phyloP scores from a whole-genome alignment of 495 filamentous ascomycete genomes.

The Annulohypoxylon bovei region DNA sequence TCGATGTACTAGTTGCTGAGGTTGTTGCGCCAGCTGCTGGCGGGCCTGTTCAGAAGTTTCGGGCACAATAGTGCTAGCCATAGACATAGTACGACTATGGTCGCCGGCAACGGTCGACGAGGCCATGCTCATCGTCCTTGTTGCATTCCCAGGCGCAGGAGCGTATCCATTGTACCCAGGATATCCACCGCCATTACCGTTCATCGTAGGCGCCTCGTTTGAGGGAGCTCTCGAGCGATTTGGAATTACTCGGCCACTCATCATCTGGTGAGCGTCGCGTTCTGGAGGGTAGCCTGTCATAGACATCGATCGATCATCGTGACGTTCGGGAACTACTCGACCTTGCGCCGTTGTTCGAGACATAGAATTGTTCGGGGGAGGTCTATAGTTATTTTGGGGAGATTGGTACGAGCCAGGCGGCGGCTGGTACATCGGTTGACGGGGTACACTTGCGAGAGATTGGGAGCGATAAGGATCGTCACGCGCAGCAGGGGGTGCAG shows the following conservation, averaged over 20 bases:
- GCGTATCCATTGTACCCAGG: conserved; percentile 41
- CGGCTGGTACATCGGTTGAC: conserved; percentile 71
- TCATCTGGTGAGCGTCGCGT: conserved; percentile 83
- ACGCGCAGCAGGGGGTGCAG: conserved; percentile 78
- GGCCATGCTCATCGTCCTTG: conserved; percentile 63
- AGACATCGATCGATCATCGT: conserved; percentile 95
- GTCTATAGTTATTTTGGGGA: conserved; percentile 77
- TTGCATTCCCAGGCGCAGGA: conserved; percentile 53
- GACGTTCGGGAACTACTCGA: conserved; percentile 86
- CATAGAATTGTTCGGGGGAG: conserved; percentile 70
- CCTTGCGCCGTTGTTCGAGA: conserved; percentile 89
- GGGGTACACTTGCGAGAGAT: conserved; percentile 81
- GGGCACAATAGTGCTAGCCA: conserved; percentile 80
- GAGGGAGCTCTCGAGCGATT: conserved; percentile 59
- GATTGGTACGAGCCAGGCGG: conserved; percentile 73
- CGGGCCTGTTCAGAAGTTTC: conserved; percentile 50
- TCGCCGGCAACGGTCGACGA: conserved; percentile 57
- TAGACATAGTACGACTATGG: conserved; percentile 76
- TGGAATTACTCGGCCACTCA: conserved; percentile 89
- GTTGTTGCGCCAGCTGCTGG: conserved; percentile 45
- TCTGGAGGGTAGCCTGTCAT: conserved; percentile 85
- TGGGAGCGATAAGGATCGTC: conserved; percentile 87
- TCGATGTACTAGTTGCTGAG: conserved; percentile 52
- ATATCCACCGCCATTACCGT: conserved; percentile 33
- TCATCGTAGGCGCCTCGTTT: conserved; percentile 41